These are phyloP conservation scores for Beauveria sp. DNA, from an alignment of 2,329 filamentous ascomycete genomes.

Conservation along the genomic window DNA sequence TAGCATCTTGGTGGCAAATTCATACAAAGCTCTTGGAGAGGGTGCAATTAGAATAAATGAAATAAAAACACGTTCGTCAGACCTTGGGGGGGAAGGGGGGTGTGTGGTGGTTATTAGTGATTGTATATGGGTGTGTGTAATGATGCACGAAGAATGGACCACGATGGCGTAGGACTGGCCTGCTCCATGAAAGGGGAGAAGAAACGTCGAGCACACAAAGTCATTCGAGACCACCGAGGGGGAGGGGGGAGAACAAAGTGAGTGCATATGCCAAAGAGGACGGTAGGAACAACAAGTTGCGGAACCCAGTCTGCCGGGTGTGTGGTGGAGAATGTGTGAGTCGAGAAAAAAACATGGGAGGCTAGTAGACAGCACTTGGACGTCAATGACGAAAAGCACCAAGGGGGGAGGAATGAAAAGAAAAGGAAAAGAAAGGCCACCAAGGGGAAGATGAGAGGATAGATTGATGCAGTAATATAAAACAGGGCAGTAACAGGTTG, in stretches of 20 bases:
- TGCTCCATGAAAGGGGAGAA: neutral
- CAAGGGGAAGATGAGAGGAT: too few species aligned
- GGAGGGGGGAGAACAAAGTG: slow-evolving; percentile 5
- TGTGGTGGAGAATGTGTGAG: neutral
- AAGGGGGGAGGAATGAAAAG: too few species aligned
- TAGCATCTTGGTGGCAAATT: neutral
- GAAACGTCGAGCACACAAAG: neutral
- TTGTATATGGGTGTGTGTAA: neutral
- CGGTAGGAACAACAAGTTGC: slow-evolving; percentile 3
- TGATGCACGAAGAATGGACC: neutral
- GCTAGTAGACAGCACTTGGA: too few species aligned
- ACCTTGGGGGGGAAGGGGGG: too few species aligned
- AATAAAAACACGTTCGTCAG: neutral
- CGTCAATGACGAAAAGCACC: too few species aligned
- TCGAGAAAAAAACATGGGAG: neutral
- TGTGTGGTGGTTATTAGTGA: neutral
- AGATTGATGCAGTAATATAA: too few species aligned
- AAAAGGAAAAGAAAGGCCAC: too few species aligned
- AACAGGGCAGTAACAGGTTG: too few species aligned
- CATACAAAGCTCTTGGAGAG: slow-evolving; percentile 7
- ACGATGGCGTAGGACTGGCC: neutral
- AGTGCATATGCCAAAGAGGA: neutral
- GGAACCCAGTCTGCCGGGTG: neutral
- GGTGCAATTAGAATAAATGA: slow-evolving; percentile 14
- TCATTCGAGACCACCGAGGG: neutral